Conservation (phyloP, 306 rosid genomes). For the Rosa rugosa region DNA sequence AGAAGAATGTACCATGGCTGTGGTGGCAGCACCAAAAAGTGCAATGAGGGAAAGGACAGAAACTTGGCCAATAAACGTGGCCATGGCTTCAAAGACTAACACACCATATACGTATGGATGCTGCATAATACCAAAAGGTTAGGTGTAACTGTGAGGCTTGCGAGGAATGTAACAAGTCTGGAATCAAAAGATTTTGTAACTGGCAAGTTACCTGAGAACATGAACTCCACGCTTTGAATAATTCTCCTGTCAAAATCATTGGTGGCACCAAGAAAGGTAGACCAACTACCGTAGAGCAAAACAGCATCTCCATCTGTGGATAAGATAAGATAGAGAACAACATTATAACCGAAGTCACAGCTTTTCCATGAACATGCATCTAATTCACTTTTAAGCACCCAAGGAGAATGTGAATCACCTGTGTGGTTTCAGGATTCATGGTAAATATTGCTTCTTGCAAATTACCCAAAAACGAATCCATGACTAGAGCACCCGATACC, state of each 20-base stretch:
- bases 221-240: slow-evolving; percentile 90
- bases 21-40: slow-evolving; percentile 91
- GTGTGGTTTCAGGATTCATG: slow-evolving; percentile 93
- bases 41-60: slow-evolving; percentile 95
- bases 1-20: slow-evolving; percentile 74
- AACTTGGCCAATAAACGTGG: slow-evolving; percentile 87
- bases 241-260: slow-evolving; percentile 90
- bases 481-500: slow-evolving; percentile 87
- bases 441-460: slow-evolving; percentile 97
- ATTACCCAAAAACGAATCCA: slow-evolving; percentile 94
- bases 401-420: slow-evolving; percentile 44
- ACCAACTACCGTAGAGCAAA: slow-evolving; percentile 92
- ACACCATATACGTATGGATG: slow-evolving; percentile 92
- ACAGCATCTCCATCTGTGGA: slow-evolving; percentile 92
- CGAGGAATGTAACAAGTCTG: not conserved
- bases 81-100: slow-evolving; percentile 89
- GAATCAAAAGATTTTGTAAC: not conserved
- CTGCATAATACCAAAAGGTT: slow-evolving; percentile 44
- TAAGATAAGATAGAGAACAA: slow-evolving; percentile 12
- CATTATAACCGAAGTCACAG: slow-evolving; percentile 20
- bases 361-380: slow-evolving; percentile 22
- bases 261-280: slow-evolving; percentile 95
- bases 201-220: slow-evolving; percentile 69
- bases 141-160: not conserved
- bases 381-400: not conserved